These are phyloP conservation scores for Backusella tarrabulga DNA, from an alignment of 192 early-diverging fungal species.

Conservation along the genomic window DNA sequence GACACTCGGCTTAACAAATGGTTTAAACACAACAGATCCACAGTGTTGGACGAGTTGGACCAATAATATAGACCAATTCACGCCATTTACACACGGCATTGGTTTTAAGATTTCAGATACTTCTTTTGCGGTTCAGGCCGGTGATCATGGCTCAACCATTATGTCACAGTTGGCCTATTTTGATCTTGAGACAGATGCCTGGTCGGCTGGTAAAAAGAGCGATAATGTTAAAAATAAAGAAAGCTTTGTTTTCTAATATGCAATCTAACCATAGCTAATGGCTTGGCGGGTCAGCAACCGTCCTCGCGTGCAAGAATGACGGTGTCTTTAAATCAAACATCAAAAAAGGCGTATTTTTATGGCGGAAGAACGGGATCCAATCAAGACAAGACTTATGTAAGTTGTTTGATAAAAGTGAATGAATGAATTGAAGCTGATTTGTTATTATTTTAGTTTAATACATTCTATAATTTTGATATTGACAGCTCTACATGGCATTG, in stretches of 20 bases:
- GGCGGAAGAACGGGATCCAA: conserved; percentile 8
- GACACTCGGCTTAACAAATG: background rate
- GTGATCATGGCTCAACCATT: background rate
- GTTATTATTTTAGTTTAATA: conserved; percentile 7
- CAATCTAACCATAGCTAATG: background rate
- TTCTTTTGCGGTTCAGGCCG: conserved; percentile 5
- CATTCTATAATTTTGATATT: conserved; percentile 21
- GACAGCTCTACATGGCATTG: conserved; percentile 14
- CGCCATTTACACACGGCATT: conserved; percentile 14
- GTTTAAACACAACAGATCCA: background rate
- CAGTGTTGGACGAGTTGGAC: background rate
- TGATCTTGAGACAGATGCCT: background rate
- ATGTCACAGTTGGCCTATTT: conserved; percentile 3
- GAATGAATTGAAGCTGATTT: background rate
- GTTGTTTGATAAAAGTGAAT: background rate
- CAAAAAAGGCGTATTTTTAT: conserved; percentile 18
- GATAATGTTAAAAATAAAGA: background rate
- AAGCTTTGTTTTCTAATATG: background rate
- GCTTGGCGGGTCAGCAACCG: background rate
- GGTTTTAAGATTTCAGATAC: background rate
- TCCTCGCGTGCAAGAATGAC: conserved; percentile 5
- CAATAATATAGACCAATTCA: background rate
- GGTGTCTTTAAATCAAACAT: conserved; percentile 4
- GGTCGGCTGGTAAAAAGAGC: conserved; percentile 13
- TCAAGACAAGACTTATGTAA: background rate